A percentile compares a stretch with the other conserved stretches of the same genome.
phyloP scores from a whole-genome alignment of 495 filamentous ascomycete genomes.

The Podospora tetraspora region DNA sequence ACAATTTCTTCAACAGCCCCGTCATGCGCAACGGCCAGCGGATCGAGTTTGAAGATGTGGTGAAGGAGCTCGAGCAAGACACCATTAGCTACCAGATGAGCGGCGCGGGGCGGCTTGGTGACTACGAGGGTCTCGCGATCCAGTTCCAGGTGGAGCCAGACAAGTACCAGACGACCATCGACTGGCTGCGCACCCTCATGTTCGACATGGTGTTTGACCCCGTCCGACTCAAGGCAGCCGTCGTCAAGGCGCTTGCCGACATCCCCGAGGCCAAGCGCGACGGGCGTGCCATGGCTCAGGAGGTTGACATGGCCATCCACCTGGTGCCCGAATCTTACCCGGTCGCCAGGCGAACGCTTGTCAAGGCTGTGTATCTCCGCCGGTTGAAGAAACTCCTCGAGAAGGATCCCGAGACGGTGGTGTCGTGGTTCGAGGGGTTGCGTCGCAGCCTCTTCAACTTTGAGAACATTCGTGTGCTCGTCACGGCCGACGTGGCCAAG shows the following conservation, averaged over 20 bases:
- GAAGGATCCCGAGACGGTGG: conserved; percentile 62
- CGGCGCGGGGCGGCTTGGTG: conserved; percentile 58
- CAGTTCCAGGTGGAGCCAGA: conserved; percentile 81
- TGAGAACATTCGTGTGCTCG: conserved; percentile 76
- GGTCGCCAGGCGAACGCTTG: conserved; percentile 74
- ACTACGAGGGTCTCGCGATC: conserved; percentile 73
- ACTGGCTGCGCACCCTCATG: conserved; percentile 80
- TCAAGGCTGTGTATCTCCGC: conserved; percentile 84
- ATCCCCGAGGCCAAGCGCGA: conserved; percentile 89
- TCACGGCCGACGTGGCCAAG: conserved; percentile 75
- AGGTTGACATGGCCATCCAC: conserved; percentile 79
- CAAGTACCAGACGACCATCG: conserved; percentile 76
- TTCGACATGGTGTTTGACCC: conserved; percentile 85
- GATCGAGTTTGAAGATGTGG: conserved; percentile 85
- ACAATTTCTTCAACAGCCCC: conserved; percentile 91
- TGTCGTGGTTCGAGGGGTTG: conserved; percentile 71
- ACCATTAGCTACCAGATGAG: conserved; percentile 77
- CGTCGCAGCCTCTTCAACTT: conserved; percentile 67
- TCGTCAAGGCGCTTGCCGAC: conserved; percentile 83
- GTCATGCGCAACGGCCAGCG: conserved; percentile 70
- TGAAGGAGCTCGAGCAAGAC: conserved; percentile 82
- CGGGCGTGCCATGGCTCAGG: conserved; percentile 67
- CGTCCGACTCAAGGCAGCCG: conserved; percentile 69
- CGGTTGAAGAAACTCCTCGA: conserved; percentile 72
- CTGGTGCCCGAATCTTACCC: conserved; percentile 64